Base-by-base conservation (phyloP, 2,329 filamentous ascomycete genomes). In the Aspergillus versicolor region DNA sequence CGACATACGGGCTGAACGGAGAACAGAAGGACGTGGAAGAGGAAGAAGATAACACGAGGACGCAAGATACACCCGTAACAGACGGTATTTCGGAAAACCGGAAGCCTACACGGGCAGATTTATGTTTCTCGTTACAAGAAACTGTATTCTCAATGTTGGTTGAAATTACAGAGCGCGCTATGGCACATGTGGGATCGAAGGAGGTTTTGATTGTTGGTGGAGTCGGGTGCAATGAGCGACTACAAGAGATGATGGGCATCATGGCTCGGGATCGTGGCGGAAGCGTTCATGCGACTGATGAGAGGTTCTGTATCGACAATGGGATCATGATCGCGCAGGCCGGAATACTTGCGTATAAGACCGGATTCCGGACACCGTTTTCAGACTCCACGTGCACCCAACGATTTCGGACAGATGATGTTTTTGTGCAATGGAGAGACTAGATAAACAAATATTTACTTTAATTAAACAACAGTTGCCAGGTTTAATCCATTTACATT, bases 251-350 rank as follows among this genome's bases (percentile, higher is more conserved):
- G 94, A 99, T 99, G 94, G 92, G 91, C 15, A 81, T 89, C 46
- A 99, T 99, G 94, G 93, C 92, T 15, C 81, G 81, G 44, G 92
- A 96, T 73, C 81, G 94, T 38, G 91, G 92, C 52, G 94, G 94
- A 4, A 92, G 86, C 67, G 91, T 97, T 3, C 97, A 90, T 76
- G 92, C 94, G 22, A 97, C 93, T 0, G 94, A 99, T 72, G 94
- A 99, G 80, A 83, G 94, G 45, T 99, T 96, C 73, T 99, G 94
- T 73, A 99, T 99, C 66, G 94, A 99, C 75, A 99, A 99, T 68
- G 94, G 94, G 48, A 97, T 99, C 71, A 99, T 99, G 94, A 99
- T 99, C 78, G 94, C 94, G 1, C 93, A 99, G 74, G 94, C 94
- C 2, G 94, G 94, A 2, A 76, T 99, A 66, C 73, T 97, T 67